These are phyloP conservation scores for Pseudozyma pruni DNA, from an alignment of 1,284 basidiomycete genomes.

Conservation along the genomic window DNA sequence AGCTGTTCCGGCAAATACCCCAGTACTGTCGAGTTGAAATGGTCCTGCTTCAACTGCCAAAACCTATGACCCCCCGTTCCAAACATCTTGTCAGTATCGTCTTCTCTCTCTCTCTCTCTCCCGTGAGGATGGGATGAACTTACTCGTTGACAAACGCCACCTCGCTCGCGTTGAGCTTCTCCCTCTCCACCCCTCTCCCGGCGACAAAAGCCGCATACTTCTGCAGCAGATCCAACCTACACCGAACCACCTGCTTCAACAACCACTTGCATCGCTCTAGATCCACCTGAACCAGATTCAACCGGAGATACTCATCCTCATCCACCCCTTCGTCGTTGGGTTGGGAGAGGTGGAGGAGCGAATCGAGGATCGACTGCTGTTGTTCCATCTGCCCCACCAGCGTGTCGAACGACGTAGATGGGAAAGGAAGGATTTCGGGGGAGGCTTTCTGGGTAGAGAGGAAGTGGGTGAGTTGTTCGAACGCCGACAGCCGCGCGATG, in stretches of 20 bases:
- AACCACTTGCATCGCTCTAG: slow-evolving; percentile 64
- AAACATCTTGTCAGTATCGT: not conserved
- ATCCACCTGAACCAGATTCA: slow-evolving; percentile 65
- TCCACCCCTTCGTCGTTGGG: slow-evolving; percentile 8
- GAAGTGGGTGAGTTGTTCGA: slow-evolving; percentile 37
- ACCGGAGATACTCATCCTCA: slow-evolving; percentile 64
- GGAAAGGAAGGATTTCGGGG: slow-evolving; percentile 43
- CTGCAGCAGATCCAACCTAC: slow-evolving; percentile 56
- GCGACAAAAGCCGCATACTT: slow-evolving; percentile 43
- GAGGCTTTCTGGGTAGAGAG: slow-evolving; percentile 30
- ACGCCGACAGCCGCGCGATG: slow-evolving; percentile 3
- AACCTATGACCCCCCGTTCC: slow-evolving; percentile 30
- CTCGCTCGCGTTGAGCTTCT: slow-evolving; percentile 49
- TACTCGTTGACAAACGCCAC: slow-evolving; percentile 45
- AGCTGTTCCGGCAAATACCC: slow-evolving; percentile 57
- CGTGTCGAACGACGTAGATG: slow-evolving; percentile 17
- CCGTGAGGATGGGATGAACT: slow-evolving; percentile 1
- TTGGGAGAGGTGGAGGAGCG: slow-evolving; percentile 22
- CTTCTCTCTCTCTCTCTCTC: not conserved
- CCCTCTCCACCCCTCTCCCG: slow-evolving; percentile 14
- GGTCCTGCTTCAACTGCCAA: slow-evolving; percentile 44
- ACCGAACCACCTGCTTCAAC: slow-evolving; percentile 53
- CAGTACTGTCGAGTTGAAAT: slow-evolving; percentile 49
- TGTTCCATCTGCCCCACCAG: slow-evolving; percentile 51
- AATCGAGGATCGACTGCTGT: slow-evolving; percentile 58